Evolutionary conservation across 148 eudicot genomes (phyloP), one percentile per base, ranked within the genome.

Genomic region (Heliosperma pusillum): DNA sequence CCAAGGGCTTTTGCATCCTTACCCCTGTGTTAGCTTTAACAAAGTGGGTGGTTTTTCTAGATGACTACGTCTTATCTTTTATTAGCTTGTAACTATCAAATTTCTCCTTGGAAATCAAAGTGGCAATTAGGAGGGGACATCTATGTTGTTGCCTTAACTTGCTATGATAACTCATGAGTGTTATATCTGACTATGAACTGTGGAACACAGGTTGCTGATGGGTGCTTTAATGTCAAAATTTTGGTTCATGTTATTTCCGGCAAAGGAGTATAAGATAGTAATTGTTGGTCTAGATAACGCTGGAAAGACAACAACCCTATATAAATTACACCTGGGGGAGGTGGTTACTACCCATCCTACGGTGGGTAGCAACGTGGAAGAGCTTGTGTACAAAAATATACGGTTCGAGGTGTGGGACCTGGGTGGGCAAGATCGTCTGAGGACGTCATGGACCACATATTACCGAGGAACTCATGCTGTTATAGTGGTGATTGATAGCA

Each of bases 331-430:
- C 80, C 78, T 94, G 68, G 97, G 98, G 27, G 98, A 94, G 60
- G 98, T 91, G 44, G 98, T 94, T 57, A 90, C 98, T 21, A 94
- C 98, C 20, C 92, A 94, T 66, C 98, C 98, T 21, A 94, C 98
- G 3, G 98, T 94, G 66, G 98, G 98, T 62, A 94, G 98, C 85
- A 94, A 94, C 71, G 98, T 94, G 16, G 98, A 94, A 83, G 98
- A 94, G 84, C 91, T 94, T 68, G 95, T 94, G 20, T 94, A 94
- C 75, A 94, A 94, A 81, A 94, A 94, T 70, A 94, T 92, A 13
- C 91, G 98, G 22, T 94, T 94, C 25, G 98, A 91, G 93, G 98
- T 95, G 22, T 95, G 97, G 96, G 98, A 95, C 83, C 93, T 95
- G 7, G 98, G 97, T 45, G 98, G 98, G 58, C 98, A 95, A 83